Base-by-base conservation (phyloP, 2,329 filamentous ascomycete species). In the Mariannaea elegans region DNA sequence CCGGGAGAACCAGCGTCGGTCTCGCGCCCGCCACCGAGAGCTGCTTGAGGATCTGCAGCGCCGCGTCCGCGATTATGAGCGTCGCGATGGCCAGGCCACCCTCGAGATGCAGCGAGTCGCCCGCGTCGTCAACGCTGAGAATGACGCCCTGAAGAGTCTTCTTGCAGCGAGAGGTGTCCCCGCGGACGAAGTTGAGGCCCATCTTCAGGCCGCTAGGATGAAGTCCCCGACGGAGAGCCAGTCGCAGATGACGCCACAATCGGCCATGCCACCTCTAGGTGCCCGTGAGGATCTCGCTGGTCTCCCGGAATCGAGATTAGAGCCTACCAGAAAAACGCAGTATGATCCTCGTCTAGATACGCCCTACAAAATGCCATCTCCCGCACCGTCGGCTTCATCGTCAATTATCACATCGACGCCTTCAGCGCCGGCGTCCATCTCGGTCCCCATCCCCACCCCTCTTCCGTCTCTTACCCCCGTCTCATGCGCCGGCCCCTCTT, bases 21-120 rank as follows among this genome's bases (percentile, higher is more conserved):
- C 76, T 12, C 77, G 82, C 21, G 79, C 77, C 12, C 77, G 81
- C 18, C 77, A 76, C 10, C 77, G 76, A 38, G 79, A 81, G 56
- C 76, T 79, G 27, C 64, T 83, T n/a, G 75, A 76, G 8, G 72
- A 75, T 4, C 72, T 84, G 18, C 80, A 81, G 63, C 67, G 59
- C 9, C 73, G 75, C 6, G 56, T 84, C 8, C 72, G 70, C n/a
- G 77, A 77, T 24, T 79, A 78, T 62, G 79, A 82, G 68, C 67
- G 66, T 7, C 73, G 69, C 2, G 81, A 78, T 23, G 74, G 77
- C 1, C 73, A 77, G 58, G 82, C 82, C 5, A 79, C 78, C 4
- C 65, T 78, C 2, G 80, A 81, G 60, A 80, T 84, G 76, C 82
- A 84, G 68, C 73, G 70, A 3, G 79, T 78, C 0, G 81, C 82